Evolutionary conservation across 2,329 filamentous ascomycete species (phyloP), one percentile per base, ranked within the genome.

Genomic region (Colletotrichum sp.): DNA sequence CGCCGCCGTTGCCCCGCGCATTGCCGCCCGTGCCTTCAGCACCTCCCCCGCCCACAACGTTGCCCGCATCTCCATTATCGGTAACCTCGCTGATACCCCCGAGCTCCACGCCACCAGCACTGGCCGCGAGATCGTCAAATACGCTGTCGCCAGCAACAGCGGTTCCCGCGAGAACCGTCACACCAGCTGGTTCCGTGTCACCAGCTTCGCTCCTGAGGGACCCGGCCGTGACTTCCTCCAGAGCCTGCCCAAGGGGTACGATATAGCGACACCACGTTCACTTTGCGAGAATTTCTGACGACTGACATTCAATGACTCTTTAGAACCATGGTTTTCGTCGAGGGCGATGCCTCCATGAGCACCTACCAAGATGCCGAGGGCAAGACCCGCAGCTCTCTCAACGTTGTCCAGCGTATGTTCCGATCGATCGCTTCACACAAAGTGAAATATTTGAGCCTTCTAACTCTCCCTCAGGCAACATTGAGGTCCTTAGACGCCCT

Each of bases 181-280:
- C 83, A 95, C 94, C 34, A 97, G 93, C 89, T 99, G 95, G 94
- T 99, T 98, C 90, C 90, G 90, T 74, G 89, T 99, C 71, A 89
- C 92, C 39, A 92, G 90, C 87, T 99, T 99, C 84, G 80, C 87
- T 69, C 87, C 88, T 16, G 92, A 95, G 78, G 95, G 94, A 15
- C 85, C 90, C 66, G 89, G 90, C 83, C 93, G 93, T 82, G 95
- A 98, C 78, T 93, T 91, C 82, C 84, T 98, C 80, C 87, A 95
- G 82, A 88, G 86, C 81, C 86, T 98, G 85, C 92, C 92, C 71
- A 99, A 98, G 89, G 96, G 96, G 95, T 98, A 87, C 84, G 95
- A 91, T 76, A 10, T 15, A 49, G 24, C n/a, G 13, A 32, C 10
- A 30, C n/a, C 30, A 10, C 9, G 34, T 66, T 21, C 24, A 7